Base-by-base conservation (phyloP, 2,329 filamentous ascomycete species). In the Ceratocystis albifundus region DNA sequence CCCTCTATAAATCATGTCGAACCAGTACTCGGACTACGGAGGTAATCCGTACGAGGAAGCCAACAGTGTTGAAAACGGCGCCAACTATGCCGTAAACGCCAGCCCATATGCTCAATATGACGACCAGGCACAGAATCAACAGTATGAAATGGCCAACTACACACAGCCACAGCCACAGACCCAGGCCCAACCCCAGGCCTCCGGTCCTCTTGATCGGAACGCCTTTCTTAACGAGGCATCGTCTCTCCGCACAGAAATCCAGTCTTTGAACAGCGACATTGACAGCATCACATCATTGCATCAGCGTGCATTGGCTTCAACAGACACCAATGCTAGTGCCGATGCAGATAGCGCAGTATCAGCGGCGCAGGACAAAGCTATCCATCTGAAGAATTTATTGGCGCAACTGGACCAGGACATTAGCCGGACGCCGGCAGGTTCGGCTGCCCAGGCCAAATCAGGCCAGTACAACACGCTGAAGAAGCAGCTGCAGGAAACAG, bases 381-480 rank as follows among this genome's bases (percentile, higher is more conserved):
- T 83, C n/a, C 80, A 82, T 70, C 89, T 93, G 79, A 87, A 88
- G 73, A 86, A 89, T 73, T 85, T 89, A 76, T 88, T 93, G 78
- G 89, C 88, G 75, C 83, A 82, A 70, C 80, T 93, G 65, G 88
- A 91, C 76, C 79, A 77, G 68, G 89, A 93, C 74, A 82, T 86
- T 59, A 36, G 61, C 3, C 61, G 61, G 22, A 66, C 65, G 41
- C 65, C 65, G 15, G 61, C 48, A 22, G 57, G 64, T 17, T 55
- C 62, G 78, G 80, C 73, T 84, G 84, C 74, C 88, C 86, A 84
- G 74, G 80, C 87, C 70, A 93, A 93, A 79, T 80, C 81, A 72
- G 84, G 82, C 68, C 88, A 90, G 75, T 81, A 88, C 66, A 80
- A 84, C 70, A 82, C 83, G 69, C 79, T 92, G 73, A 90, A 88